Base-by-base conservation (phyloP, 176 grass and related monocot species). In the Dendrocalamus sinicus region DNA sequence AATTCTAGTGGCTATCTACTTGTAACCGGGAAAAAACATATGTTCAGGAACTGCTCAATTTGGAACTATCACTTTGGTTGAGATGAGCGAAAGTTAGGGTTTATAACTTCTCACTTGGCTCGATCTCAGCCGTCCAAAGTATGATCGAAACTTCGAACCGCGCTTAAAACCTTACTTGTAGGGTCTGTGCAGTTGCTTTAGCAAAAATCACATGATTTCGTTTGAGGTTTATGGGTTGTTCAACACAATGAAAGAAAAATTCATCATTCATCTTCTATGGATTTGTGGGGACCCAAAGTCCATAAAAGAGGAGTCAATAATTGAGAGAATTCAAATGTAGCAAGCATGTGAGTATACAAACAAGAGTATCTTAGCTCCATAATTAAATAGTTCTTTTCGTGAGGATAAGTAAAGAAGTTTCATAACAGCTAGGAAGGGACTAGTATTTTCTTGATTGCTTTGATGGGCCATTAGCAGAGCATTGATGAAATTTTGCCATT, bases 251-350 rank as follows among this genome's bases (percentile, higher is more conserved):
- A 28, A 80, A 8, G 17, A 72, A 78, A 86, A 79, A 86, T 17
- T 46, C 22, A 24, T 45, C 66, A 3, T 22, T 79, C 32, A 2
- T 48, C 9, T 23, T 62, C 28, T 70, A 70, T 39, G 65, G n/a
- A 76, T 67, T 20, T 54, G 45, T 52, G 13, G n/a, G 48, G 65
- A 79, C 66, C 66, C 52, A 32, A 46, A 58, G 71, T 78, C 39
- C 24, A 24, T 55, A 59, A 73, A 80, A 45, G 43, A 79, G 19
- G 28, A 41, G 44, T 53, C 22, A 52, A n/a, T 15, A 66, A 43
- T 53, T 43, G 4, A 51, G 32, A 59, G 40, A 81, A 46, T 6
- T 35, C 17, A 67, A 74, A 67, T 44, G 69, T 55, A 57, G 10
- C 24, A 46, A 60, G 40, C 81, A 73, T 37, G 81, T 73, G 67